Percentiles rank a stretch among this genome's conserved stretches.
These are phyloP conservation scores for Hemisphaericaspora lyxosophila DNA, from an alignment of 1,139 yeast species.

Conservation along the genomic window DNA sequence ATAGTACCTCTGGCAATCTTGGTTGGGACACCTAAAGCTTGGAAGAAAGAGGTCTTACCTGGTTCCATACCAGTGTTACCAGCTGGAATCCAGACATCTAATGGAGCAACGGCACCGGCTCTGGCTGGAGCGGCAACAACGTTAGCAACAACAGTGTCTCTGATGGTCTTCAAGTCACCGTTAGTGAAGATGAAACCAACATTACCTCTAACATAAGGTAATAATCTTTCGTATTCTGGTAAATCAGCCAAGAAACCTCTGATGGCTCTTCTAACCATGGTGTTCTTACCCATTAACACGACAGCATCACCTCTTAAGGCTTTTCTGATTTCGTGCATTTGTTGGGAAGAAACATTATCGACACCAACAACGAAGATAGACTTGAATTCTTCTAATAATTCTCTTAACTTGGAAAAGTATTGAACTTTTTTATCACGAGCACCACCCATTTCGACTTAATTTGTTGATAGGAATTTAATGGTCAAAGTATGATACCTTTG, in stretches of 20 bases:
- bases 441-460: conserved; percentile 99
- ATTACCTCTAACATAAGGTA: conserved; percentile 95
- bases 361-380: conserved; percentile 98
- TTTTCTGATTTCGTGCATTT: conserved; percentile 99
- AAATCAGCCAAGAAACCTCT: conserved; percentile 91
- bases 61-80: conserved; percentile 99
- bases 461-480: conserved; percentile 91
- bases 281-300: conserved; percentile 99
- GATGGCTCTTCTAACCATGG: conserved; percentile 99
- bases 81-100: conserved; percentile 96
- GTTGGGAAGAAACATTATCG: conserved; percentile 99
- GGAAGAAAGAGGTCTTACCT: conserved; percentile 99
- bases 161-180: conserved; percentile 85
- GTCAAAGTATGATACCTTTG: conserved; percentile 24
- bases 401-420: conserved; percentile 94
- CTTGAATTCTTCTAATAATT: conserved; percentile 94
- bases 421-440: conserved; percentile 95
- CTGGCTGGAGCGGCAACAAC: conserved; percentile 99
- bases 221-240: conserved; percentile 93
- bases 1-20: conserved; percentile 99
- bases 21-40: conserved; percentile 99
- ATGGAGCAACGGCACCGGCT: conserved; percentile 99
- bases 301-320: conserved; percentile 92
- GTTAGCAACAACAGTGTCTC: conserved; percentile 84
- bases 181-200: conserved; percentile 99